phyloP scores from a whole-genome alignment of 148 eudicot genomes.

The Cornus florida region DNA sequence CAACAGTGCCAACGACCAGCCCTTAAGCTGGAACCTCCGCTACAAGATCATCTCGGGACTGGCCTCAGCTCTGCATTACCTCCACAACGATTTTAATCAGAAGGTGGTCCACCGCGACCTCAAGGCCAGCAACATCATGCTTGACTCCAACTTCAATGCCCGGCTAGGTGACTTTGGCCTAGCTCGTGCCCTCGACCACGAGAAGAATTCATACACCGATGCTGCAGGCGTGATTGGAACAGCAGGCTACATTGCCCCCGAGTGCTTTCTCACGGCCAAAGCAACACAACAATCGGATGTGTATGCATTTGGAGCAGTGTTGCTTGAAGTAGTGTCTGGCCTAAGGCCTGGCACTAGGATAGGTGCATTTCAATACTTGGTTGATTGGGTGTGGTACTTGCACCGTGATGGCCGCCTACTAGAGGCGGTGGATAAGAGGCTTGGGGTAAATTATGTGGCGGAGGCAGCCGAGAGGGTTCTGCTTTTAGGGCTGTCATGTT shows the following conservation, averaged over 20 bases:
- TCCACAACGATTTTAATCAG: slow-evolving; percentile 69
- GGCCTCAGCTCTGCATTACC: slow-evolving; percentile 56
- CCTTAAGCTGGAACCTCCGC: slow-evolving; percentile 47
- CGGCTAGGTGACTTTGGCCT: slow-evolving; percentile 87
- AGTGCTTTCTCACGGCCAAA: slow-evolving; percentile 76
- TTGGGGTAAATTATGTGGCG: slow-evolving; percentile 34
- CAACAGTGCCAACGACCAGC: not conserved
- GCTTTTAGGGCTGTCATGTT: slow-evolving; percentile 71
- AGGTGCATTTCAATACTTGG: slow-evolving; percentile 42
- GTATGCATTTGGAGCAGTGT: slow-evolving; percentile 70
- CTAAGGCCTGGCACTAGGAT: slow-evolving; percentile 53
- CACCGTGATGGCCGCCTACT: slow-evolving; percentile 58
- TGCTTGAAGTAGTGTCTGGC: slow-evolving; percentile 70
- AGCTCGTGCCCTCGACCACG: slow-evolving; percentile 76
- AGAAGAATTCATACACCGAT: slow-evolving; percentile 64
- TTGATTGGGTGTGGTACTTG: slow-evolving; percentile 82
- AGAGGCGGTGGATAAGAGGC: slow-evolving; percentile 56
- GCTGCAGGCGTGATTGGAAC: slow-evolving; percentile 73
- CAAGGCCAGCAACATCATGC: slow-evolving; percentile 88
- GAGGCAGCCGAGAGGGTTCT: slow-evolving; percentile 66
- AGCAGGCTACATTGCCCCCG: slow-evolving; percentile 86
- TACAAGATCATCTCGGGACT: slow-evolving; percentile 47
- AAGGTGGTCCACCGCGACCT: slow-evolving; percentile 84
- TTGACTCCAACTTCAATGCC: slow-evolving; percentile 72
- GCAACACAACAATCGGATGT: slow-evolving; percentile 72